These are phyloP conservation scores for Ormosia emarginata DNA, from an alignment of 306 rosid species.

Conservation along the genomic window DNA sequence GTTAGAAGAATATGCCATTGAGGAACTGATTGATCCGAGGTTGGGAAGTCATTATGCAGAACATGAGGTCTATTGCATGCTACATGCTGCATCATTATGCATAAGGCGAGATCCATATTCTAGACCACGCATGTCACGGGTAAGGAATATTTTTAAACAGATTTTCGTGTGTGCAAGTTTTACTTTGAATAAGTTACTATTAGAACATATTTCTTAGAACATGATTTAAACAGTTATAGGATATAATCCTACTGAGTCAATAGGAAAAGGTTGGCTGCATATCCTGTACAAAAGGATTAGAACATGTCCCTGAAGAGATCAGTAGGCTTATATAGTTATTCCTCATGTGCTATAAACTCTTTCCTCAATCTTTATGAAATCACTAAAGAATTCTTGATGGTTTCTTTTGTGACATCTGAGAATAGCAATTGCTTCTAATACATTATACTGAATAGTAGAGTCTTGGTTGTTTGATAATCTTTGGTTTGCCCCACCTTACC, in stretches of 20 bases:
- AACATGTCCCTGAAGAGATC: neutral
- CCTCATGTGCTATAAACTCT: neutral
- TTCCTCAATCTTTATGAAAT: neutral
- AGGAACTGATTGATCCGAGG: slow-evolving; percentile 86
- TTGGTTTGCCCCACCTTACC: neutral
- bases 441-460: neutral
- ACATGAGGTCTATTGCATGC: slow-evolving; percentile 85
- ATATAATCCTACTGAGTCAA: neutral
- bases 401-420: neutral
- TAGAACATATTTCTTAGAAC: neutral
- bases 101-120: slow-evolving; percentile 81
- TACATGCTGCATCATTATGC: slow-evolving; percentile 91
- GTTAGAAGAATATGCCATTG: slow-evolving; percentile 68
- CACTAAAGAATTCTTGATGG: neutral
- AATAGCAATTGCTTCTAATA: neutral
- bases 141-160: neutral
- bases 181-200: neutral
- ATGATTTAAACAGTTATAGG: neutral
- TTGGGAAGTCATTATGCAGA: slow-evolving; percentile 69
- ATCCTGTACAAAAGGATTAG: neutral
- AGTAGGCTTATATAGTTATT: neutral
- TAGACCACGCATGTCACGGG: slow-evolving; percentile 99
- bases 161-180: neutral
- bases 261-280: neutral
- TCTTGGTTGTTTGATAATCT: neutral